Percentiles rank a stretch among this genome's conserved stretches.
phyloP scores from a whole-genome alignment of 2,329 filamentous ascomycete species.

The Pseudogymnoascus sp. region DNA sequence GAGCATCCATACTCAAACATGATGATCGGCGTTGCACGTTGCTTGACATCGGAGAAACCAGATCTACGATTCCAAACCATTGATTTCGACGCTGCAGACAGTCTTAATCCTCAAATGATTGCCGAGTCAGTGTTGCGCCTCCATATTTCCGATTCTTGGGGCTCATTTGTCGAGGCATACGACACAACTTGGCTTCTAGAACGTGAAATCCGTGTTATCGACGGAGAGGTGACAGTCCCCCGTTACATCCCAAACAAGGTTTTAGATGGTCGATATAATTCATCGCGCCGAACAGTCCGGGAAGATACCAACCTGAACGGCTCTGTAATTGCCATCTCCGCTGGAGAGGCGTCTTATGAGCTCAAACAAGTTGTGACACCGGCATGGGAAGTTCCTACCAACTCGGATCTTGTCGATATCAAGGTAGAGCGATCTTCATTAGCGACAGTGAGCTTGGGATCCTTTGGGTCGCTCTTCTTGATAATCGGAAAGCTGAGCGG shows the following conservation, averaged over 20 bases:
- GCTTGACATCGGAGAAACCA: background rate
- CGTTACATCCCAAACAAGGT: constrained; percentile 1
- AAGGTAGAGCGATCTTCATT: constrained; percentile 2
- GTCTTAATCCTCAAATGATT: background rate
- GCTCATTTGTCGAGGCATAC: constrained; percentile 1
- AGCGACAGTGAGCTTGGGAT: constrained; percentile 4
- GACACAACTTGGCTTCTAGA: constrained; percentile 11
- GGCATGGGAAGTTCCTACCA: background rate
- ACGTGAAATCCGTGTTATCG: constrained; percentile 3
- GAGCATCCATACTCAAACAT: constrained; percentile 11
- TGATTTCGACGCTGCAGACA: constrained; percentile 5
- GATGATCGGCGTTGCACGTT: constrained; percentile 10
- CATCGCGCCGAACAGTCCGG: constrained; percentile 2
- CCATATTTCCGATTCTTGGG: background rate
- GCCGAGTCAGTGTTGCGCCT: constrained; percentile 10
- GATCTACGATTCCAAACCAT: constrained; percentile 9
- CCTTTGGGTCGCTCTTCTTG: constrained; percentile 9
- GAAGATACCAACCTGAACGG: background rate
- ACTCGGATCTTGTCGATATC: background rate
- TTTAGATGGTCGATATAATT: constrained; percentile 9
- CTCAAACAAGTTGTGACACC: background rate
- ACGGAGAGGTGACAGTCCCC: background rate
- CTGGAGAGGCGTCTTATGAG: background rate
- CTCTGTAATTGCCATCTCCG: background rate
- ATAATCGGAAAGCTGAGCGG: background rate